A percentile compares a stretch with the other conserved stretches of the same genome.
Conservation (phyloP, 2,329 filamentous ascomycete species). For the Penicillium verrucosum region DNA sequence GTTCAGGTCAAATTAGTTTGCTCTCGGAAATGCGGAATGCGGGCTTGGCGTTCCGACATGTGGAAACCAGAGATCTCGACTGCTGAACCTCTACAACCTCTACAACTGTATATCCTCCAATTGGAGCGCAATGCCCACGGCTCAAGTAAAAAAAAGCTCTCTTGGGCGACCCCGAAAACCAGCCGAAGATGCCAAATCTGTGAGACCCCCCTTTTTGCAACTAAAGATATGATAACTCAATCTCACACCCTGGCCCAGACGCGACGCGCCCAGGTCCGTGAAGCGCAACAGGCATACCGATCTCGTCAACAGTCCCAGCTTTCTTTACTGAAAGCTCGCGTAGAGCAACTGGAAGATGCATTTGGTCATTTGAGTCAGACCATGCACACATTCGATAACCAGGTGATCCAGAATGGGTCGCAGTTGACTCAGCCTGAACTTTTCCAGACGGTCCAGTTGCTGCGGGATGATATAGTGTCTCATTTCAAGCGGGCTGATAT, state of each 20-base stretch:
- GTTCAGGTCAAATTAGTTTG: background rate
- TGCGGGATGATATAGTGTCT: conserved; percentile 7
- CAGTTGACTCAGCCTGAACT: conserved; percentile 4
- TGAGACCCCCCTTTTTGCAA: background rate
- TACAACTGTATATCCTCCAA: background rate
- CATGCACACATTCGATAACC: conserved; percentile 3
- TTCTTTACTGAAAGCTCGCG: conserved; percentile 8
- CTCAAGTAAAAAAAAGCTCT: background rate
- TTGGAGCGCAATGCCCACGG: background rate
- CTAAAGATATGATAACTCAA: background rate
- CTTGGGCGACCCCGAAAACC: conserved; percentile 1
- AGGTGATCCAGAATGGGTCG: background rate
- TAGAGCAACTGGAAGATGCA: conserved; percentile 10
- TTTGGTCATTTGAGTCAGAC: conserved; percentile 4
- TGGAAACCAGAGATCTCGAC: background rate
- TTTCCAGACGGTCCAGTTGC: background rate
- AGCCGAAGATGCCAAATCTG: conserved; percentile 1
- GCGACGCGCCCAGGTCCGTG: conserved; percentile 11
- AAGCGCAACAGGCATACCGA: conserved; percentile 17
- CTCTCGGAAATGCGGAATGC: background rate
- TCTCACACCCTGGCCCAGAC: background rate
- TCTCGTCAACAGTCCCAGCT: conserved; percentile 13
- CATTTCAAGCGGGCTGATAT: conserved; percentile 2
- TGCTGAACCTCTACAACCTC: background rate
- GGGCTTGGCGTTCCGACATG: background rate